phyloP scores from a whole-genome alignment of 1,139 yeast genomes.

The Meyerozyma sp. region DNA sequence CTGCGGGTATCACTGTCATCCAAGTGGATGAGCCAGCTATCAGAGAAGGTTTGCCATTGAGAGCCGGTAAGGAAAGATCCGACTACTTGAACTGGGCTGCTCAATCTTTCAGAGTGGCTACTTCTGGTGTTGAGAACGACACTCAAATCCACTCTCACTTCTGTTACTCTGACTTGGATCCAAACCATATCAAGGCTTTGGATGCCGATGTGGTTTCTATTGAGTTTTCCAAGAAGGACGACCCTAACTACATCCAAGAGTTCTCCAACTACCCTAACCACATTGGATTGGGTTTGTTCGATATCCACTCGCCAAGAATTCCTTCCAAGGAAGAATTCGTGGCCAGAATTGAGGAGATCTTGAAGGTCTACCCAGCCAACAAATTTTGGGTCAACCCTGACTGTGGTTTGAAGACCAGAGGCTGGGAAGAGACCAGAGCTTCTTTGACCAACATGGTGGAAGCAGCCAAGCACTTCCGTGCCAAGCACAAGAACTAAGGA shows the following conservation, averaged over 20 bases:
- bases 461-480: conserved; percentile 97
- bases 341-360: conserved; percentile 87
- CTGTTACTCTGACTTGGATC: conserved; percentile 99
- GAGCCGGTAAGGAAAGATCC: conserved; percentile 95
- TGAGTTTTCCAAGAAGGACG: conserved; percentile 99
- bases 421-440: conserved; percentile 83
- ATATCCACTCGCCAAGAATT: conserved; percentile 99
- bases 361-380: conserved; percentile 94
- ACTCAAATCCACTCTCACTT: conserved; percentile 99
- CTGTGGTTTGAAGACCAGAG: conserved; percentile 99
- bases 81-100: conserved; percentile 99
- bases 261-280: conserved; percentile 98
- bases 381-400: conserved; percentile 99
- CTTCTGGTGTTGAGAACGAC: conserved; percentile 91
- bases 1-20: conserved; percentile 95
- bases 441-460: conserved; percentile 97
- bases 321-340: conserved; percentile 96
- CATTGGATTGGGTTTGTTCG: conserved; percentile 98
- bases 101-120: conserved; percentile 98
- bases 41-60: conserved; percentile 99
- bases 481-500: conserved; percentile 33
- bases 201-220: conserved; percentile 99
- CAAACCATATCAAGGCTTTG: conserved; percentile 97
- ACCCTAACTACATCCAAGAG: conserved; percentile 95
- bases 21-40: conserved; percentile 99